Conservation (phyloP, 768 basidiomycete genomes). For the Phaeotremella fagi region DNA sequence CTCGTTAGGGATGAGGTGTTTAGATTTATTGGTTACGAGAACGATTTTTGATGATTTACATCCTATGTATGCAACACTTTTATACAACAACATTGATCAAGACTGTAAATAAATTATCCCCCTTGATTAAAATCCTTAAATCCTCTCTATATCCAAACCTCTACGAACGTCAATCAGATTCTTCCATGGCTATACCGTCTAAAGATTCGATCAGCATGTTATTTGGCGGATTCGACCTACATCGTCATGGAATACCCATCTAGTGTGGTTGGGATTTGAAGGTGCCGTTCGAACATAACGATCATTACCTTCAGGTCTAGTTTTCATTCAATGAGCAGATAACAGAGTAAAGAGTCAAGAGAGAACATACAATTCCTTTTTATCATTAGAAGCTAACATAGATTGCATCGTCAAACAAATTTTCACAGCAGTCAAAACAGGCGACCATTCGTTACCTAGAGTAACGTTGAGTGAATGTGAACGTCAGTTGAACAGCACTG, state of each 20-base stretch:
- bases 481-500: neutral
- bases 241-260: constrained; percentile 49
- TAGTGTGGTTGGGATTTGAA: constrained; percentile 46
- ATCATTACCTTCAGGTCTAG: constrained; percentile 47
- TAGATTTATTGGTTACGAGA: neutral
- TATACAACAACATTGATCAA: too few species aligned
- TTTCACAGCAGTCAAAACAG: constrained; percentile 44
- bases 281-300: constrained; percentile 47
- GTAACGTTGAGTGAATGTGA: too few species aligned
- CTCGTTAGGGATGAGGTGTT: neutral
- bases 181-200: constrained; percentile 33
- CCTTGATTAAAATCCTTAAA: too few species aligned
- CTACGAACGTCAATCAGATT: too few species aligned
- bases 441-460: constrained; percentile 47
- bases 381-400: constrained; percentile 49
- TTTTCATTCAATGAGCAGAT: neutral
- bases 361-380: constrained; percentile 40
- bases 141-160: too few species aligned
- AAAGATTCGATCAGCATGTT: neutral
- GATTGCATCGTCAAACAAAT: constrained; percentile 49
- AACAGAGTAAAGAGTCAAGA: neutral
- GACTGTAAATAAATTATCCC: too few species aligned
- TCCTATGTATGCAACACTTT: too few species aligned
- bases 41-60: neutral
- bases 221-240: constrained; percentile 20